Evolutionary conservation across 176 grass and related monocot genomes (phyloP), one percentile per base, ranked within the genome.

Genomic region (Phoenix dactylifera): DNA sequence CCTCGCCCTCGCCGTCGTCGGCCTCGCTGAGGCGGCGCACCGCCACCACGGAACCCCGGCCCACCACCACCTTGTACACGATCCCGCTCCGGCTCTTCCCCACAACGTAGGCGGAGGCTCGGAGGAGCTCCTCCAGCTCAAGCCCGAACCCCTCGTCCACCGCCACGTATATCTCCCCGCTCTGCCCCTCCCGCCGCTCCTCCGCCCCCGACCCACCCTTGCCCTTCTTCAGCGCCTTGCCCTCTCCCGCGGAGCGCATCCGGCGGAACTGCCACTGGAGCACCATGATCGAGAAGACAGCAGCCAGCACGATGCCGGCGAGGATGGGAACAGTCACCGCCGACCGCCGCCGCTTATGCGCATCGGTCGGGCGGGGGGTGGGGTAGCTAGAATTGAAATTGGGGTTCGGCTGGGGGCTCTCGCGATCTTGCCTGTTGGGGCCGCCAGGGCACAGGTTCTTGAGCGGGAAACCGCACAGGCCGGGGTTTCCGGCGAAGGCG

Each of bases 121-220:
- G 84, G 6, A 98, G 93, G 10, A 98, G 76, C 78, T 98, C 87
- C 67, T 98, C 87, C 59, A 92, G 81, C 81, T 98, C 87, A 44
- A 98, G 55, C 51, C 63, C 77, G 73, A 98, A 98, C 16, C 84
- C 87, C 49, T 98, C 84, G 57, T 98, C 93, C 63, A 98, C 73
- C 9, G 79, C 84, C 7, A 82, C 84, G 73, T 88, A 98, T 24
- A 98, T 50, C 76, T 98, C 93, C 18, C 78, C 79, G 0, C 82
- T 81, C 50, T 90, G 80, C 25, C 73, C 80, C 15, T 82, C 84
- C 16, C 80, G 79, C 16, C 70, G 73, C 15, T 89, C 68, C 12
- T 64, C 68, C 2, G 59, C 23, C 22, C 17, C 20, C 15, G 73
- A 58, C 0, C 58, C 69, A 26, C 62, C 35, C 70, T 85, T 91